phyloP scores from a whole-genome alignment of 495 filamentous ascomycete genomes.

The Xylaria acuta region DNA sequence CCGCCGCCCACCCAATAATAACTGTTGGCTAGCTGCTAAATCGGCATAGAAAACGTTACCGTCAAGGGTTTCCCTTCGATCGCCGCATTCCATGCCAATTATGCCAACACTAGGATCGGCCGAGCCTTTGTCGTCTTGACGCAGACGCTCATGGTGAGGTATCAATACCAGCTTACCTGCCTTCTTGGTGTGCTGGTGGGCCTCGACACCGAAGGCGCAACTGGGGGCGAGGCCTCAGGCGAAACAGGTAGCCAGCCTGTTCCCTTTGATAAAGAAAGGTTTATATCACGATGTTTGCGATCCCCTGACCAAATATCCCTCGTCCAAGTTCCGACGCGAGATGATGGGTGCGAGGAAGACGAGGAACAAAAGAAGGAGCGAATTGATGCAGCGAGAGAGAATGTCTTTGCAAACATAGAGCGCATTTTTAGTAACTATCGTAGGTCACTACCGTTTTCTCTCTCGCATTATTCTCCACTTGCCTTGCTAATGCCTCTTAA shows the following conservation, averaged over 20 bases:
- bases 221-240: neutral
- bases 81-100: neutral
- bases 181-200: neutral
- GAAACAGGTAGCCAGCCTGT: neutral
- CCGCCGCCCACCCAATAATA: neutral
- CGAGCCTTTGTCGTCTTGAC: neutral
- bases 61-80: conserved; percentile 10
- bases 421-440: neutral
- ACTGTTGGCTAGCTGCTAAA: neutral
- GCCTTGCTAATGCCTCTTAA: conserved; percentile 1
- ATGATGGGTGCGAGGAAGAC: neutral
- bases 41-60: neutral
- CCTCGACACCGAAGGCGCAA: neutral
- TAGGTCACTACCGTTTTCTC: neutral
- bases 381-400: neutral
- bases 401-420: neutral
- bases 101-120: conserved; percentile 1
- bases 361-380: conserved; percentile 5
- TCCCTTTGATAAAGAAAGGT: conserved; percentile 15
- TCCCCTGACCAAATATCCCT: conserved; percentile 15
- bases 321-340: neutral
- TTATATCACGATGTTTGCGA: conserved; percentile 12
- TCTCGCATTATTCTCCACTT: neutral
- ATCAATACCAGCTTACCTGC: neutral
- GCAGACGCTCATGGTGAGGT: neutral